phyloP scores from a whole-genome alignment of 176 grass and related monocot species.

The Carex kokanica region DNA sequence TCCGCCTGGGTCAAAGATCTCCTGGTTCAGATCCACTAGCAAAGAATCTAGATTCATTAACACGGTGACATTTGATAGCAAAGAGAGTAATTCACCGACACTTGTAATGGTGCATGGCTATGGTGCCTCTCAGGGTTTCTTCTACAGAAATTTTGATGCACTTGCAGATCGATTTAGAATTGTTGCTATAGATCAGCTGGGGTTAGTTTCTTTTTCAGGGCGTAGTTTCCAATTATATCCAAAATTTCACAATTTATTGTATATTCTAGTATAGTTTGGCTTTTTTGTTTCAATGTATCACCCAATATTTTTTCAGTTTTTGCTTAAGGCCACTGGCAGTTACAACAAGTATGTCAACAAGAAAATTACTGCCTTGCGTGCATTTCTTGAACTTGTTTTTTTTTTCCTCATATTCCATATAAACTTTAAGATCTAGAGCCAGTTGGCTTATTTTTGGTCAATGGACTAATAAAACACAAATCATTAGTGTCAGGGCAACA shows the following conservation, averaged over 20 bases:
- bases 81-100: constrained; percentile 63
- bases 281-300: not conserved
- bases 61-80: constrained; percentile 92
- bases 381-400: not conserved
- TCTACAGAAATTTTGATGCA: constrained; percentile 92
- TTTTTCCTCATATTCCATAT: not conserved
- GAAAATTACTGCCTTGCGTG: not conserved
- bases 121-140: constrained; percentile 91
- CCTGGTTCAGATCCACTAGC: constrained; percentile 90
- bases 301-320: not conserved
- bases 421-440: not conserved
- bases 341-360: not conserved
- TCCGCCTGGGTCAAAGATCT: constrained; percentile 83
- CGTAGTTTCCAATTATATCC: not conserved
- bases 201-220: constrained; percentile 39
- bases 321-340: not conserved
- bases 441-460: not conserved
- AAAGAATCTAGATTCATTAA: constrained; percentile 93
- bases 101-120: constrained; percentile 99
- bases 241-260: not conserved
- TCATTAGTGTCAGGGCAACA: not conserved
- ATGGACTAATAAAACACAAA: not conserved
- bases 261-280: not conserved
- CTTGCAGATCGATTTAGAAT: constrained; percentile 83
- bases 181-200: constrained; percentile 91